A percentile compares a stretch with the other conserved stretches of the same genome.
These are phyloP conservation scores for Debaryomyces nepalensis DNA, from an alignment of 1,139 yeast species.

Conservation along the genomic window DNA sequence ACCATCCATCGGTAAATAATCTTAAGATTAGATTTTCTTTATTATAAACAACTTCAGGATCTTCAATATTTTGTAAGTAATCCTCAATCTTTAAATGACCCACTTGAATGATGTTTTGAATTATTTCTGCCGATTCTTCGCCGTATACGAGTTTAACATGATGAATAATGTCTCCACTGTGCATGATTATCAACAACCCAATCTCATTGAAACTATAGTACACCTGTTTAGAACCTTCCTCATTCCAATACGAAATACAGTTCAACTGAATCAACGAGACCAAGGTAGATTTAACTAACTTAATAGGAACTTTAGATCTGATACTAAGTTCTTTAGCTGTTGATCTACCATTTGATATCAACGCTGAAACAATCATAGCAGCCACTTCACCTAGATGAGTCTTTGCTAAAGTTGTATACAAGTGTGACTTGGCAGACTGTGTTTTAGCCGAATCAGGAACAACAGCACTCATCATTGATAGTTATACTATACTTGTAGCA, in stretches of 20 bases:
- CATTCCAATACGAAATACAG: slow-evolving; percentile 60
- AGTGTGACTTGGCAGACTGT: slow-evolving; percentile 64
- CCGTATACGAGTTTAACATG: slow-evolving; percentile 48
- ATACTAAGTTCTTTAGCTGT: slow-evolving; percentile 51
- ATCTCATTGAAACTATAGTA: slow-evolving; percentile 66
- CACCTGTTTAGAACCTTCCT: slow-evolving; percentile 42
- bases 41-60: slow-evolving; percentile 26
- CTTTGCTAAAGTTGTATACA: slow-evolving; percentile 58
- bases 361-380: slow-evolving; percentile 53
- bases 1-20: slow-evolving; percentile 62
- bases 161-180: slow-evolving; percentile 76
- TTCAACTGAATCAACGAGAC: slow-evolving; percentile 70
- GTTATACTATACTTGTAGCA: not conserved
- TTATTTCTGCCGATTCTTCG: slow-evolving; percentile 63
- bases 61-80: slow-evolving; percentile 50
- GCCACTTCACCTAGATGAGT: slow-evolving; percentile 70
- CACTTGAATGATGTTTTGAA: slow-evolving; percentile 68
- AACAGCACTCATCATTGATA: slow-evolving; percentile 21
- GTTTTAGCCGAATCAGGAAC: slow-evolving; percentile 38
- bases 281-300: slow-evolving; percentile 57
- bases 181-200: slow-evolving; percentile 67
- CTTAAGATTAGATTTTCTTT: slow-evolving; percentile 44
- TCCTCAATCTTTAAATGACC: slow-evolving; percentile 71
- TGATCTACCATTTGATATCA: slow-evolving; percentile 65
- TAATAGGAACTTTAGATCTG: slow-evolving; percentile 45